Base-by-base conservation (phyloP, 140 eudicot genomes). In the Senecio squalidus region DNA sequence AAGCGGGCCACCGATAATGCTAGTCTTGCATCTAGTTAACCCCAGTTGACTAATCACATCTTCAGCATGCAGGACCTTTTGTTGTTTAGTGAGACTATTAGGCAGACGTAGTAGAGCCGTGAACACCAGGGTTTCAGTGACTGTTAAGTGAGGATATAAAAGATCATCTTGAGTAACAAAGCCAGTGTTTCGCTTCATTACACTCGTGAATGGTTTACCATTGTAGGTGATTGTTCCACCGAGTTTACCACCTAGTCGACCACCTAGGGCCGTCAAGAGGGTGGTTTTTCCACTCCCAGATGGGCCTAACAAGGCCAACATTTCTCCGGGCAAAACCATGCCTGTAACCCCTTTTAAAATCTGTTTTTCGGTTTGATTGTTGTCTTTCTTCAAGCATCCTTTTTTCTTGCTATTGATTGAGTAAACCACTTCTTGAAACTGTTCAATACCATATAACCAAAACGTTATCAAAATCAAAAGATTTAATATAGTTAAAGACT, bases 201-300 rank as follows among this genome's bases (percentile, higher is more conserved):
- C 16, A 21, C 76, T 81, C 0, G 88, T 64, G 28, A 80, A 81
- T 0, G 94, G 91, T 52, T 74, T 59, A 43, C 60, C 75, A 4
- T 86, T 86, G 81, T 82, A 90, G 15, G 84, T 72, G 11, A 90
- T 62, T 4, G 16, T 55, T 3, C 97, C 95, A 0, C 69, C 64
- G 0, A 82, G 84, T 22, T 40, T 60, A 24, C 95, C 93, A 0
- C 81, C 81, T 8, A 84, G 69, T 0, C 95, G 73, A 52, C 95
- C 89, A 0, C 95, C 95, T 14, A 89, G 38, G 0, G 92, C 97
- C 0, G 95, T 89, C 25, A 85, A 49, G 3, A 89, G 85, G 4
- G 97, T 89, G 2, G 97, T 89, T 55, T 89, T 89, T n/a, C 97
- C 97, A 38, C 95, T 75, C 28, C 97, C 97, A 0, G 95, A 84